Evolutionary conservation across 495 filamentous ascomycete species (phyloP).

Genomic region (Rhypophila decipiens): DNA sequence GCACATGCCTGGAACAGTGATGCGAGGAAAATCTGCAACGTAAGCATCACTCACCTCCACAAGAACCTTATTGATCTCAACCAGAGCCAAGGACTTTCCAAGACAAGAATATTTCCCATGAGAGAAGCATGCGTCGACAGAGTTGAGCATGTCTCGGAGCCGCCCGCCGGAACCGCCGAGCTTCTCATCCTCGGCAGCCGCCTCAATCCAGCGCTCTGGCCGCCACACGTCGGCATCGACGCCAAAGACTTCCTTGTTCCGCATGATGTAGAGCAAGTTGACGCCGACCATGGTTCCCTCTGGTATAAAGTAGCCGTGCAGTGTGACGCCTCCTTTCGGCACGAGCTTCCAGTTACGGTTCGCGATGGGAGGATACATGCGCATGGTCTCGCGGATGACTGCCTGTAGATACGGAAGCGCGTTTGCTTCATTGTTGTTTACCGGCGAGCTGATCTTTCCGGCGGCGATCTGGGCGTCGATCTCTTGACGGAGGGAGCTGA

Average conservation of each 20-base stretch:
- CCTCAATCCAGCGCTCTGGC: slow-evolving; percentile 13
- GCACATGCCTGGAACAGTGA: no score
- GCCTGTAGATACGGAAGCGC: slow-evolving; percentile 31
- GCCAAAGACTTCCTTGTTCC: slow-evolving; percentile 6
- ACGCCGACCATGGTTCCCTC: not conserved
- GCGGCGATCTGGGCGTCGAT: slow-evolving; percentile 22
- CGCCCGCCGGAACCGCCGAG: slow-evolving; percentile 11
- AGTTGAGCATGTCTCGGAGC: slow-evolving; percentile 24
- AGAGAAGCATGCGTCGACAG: slow-evolving; percentile 24
- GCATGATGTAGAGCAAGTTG: not conserved
- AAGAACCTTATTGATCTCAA: slow-evolving; percentile 49
- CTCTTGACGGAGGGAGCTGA: slow-evolving; percentile 50
- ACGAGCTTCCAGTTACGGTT: slow-evolving; percentile 24
- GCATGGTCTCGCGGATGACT: slow-evolving; percentile 40
- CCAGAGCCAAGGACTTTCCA: slow-evolving; percentile 33
- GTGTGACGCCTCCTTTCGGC: not conserved
- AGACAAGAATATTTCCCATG: slow-evolving; percentile 34
- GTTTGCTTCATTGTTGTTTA: slow-evolving; percentile 52
- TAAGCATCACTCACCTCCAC: slow-evolving; percentile 52
- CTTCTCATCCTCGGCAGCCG: no score
- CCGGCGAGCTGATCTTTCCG: slow-evolving; percentile 46
- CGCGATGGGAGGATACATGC: slow-evolving; percentile 3
- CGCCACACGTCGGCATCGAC: slow-evolving; percentile 6
- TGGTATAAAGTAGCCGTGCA: not conserved
- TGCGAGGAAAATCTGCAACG: no score